Conservation (phyloP, 805 yeast species). For the Lipomyces yamanashiensis region DNA sequence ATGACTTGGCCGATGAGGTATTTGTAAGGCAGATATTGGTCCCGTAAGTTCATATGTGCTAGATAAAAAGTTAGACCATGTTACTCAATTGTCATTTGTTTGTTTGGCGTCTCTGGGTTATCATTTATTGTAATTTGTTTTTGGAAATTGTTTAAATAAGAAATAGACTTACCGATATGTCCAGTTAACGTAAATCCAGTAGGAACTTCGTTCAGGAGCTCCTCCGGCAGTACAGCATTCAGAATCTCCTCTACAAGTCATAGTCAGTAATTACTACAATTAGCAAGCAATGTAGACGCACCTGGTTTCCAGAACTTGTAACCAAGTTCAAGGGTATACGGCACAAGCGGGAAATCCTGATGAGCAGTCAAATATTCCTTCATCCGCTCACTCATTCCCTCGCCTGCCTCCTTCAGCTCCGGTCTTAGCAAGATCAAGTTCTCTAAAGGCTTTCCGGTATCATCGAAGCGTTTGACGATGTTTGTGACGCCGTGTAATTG, state of each 20-base stretch:
- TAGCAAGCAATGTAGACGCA: neutral
- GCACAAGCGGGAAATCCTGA: conserved; percentile 49
- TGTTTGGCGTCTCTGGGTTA: neutral
- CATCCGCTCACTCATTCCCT: conserved; percentile 51
- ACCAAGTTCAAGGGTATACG: conserved; percentile 61
- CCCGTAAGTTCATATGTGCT: conserved; percentile 86
- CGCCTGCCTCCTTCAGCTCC: conserved; percentile 9
- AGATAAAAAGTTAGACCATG: conserved; percentile 2
- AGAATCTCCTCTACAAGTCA: conserved; percentile 69
- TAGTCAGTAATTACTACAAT: neutral
- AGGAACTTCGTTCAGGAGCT: conserved; percentile 73
- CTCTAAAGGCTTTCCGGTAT: conserved; percentile 44
- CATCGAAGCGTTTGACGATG: conserved; percentile 54
- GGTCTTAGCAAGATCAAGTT: conserved; percentile 27
- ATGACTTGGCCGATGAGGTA: conserved; percentile 84
- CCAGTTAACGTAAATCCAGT: conserved; percentile 93
- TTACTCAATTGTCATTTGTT: neutral
- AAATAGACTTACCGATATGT: conserved; percentile 55
- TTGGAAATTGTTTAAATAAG: neutral
- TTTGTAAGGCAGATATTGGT: conserved; percentile 83
- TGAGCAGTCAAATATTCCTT: conserved; percentile 53
- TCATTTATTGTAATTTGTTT: neutral
- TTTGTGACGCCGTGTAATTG: conserved; percentile 72
- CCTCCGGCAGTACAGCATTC: conserved; percentile 73
- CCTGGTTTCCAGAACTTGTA: conserved; percentile 81